These are phyloP conservation scores for Russula sp. DNA, from an alignment of 768 basidiomycete species.

Conservation along the genomic window DNA sequence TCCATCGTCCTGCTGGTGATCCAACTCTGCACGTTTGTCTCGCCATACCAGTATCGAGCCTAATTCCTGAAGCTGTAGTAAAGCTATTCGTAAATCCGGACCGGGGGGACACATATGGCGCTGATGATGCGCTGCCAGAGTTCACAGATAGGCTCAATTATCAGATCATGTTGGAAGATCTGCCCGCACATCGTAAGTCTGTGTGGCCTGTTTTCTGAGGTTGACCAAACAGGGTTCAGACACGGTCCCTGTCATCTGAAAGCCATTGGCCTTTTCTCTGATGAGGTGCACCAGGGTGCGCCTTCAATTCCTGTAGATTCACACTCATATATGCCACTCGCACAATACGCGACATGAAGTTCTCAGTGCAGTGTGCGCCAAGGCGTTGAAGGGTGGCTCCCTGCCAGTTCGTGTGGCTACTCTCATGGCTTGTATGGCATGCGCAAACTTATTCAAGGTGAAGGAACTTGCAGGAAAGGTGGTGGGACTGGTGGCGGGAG, in stretches of 20 bases:
- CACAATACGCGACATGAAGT: constrained; percentile 92
- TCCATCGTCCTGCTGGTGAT: constrained; percentile 39
- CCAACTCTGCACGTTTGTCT: no score
- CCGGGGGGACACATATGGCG: constrained; percentile 91
- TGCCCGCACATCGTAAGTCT: no score
- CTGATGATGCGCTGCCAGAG: constrained; percentile 32
- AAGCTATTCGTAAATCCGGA: constrained; percentile 61
- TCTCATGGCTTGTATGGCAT: constrained; percentile 90
- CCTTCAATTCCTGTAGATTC: neutral
- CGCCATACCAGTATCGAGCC: no score
- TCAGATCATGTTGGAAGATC: no score
- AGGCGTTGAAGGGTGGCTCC: constrained; percentile 53
- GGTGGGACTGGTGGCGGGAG: constrained; percentile 52
- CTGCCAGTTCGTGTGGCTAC: constrained; percentile 92
- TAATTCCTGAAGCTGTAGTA: no score
- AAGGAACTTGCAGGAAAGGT: no score
- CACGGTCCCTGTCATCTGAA: constrained; percentile 88
- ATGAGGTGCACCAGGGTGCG: constrained; percentile 51
- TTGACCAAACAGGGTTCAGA: constrained; percentile 87
- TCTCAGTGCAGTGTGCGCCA: constrained; percentile 80
- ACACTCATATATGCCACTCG: neutral
- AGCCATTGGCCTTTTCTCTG: constrained; percentile 34
- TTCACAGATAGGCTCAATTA: constrained; percentile 86
- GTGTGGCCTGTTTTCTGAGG: neutral
- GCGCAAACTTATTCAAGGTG: no score